A percentile compares a stretch with the other conserved stretches of the same genome.
These are phyloP conservation scores for Glycine soja DNA, from an alignment of 306 rosid species.

Conservation along the genomic window DNA sequence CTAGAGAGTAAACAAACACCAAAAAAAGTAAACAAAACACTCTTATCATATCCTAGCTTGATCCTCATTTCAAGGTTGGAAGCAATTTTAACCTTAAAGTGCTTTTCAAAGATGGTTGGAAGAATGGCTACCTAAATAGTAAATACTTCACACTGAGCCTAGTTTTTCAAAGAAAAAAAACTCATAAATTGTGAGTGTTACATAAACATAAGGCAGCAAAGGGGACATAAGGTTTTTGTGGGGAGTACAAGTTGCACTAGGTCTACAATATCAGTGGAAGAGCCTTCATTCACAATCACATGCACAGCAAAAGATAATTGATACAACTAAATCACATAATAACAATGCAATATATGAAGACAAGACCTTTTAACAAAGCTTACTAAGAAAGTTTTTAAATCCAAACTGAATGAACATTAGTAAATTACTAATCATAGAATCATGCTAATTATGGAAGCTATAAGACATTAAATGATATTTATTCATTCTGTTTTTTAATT, in stretches of 20 bases:
- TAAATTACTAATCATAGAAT: conserved; percentile 1
- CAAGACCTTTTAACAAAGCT: not conserved
- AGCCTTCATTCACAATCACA: conserved; percentile 6
- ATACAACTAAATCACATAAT: not conserved
- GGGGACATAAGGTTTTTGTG: not conserved
- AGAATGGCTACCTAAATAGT: not conserved
- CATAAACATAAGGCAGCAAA: not conserved
- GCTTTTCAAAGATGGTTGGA: not conserved
- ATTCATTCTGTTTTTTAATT: not conserved
- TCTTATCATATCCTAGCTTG: not conserved
- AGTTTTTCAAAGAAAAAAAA: not conserved
- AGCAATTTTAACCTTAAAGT: not conserved
- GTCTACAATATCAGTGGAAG: not conserved
- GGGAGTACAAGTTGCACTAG: not conserved
- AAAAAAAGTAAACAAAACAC: not conserved
- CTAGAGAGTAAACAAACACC: not conserved
- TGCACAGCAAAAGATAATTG: not conserved
- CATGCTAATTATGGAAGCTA: conserved; percentile 18
- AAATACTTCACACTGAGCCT: not conserved
- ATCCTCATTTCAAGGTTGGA: not conserved
- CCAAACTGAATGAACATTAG: not conserved
- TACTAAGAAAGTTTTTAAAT: not conserved
- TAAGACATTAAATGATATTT: conserved; percentile 1
- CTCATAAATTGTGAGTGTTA: not conserved
- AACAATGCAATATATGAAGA: not conserved